These are phyloP conservation scores for Neltuma alba DNA, from an alignment of 306 rosid species.

Conservation along the genomic window DNA sequence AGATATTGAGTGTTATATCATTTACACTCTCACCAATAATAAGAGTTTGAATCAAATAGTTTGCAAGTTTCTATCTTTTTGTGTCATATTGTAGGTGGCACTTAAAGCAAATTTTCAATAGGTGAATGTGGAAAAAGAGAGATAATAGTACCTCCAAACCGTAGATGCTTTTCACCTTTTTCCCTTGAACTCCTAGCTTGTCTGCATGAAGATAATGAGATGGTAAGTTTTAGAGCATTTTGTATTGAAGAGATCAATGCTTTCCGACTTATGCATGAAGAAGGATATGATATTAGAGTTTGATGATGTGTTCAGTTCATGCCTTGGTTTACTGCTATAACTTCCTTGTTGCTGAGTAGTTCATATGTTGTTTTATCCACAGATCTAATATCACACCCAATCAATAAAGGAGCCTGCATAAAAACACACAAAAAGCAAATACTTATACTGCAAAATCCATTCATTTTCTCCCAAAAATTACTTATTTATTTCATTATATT, in stretches of 20 bases:
- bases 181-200: slow-evolving; percentile 65
- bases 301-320: neutral
- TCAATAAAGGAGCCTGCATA: slow-evolving; percentile 60
- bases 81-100: no score
- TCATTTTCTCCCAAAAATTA: neutral
- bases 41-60: no score
- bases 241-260: neutral
- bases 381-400: slow-evolving; percentile 66
- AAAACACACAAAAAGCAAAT: neutral
- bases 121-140: neutral
- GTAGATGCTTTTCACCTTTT: slow-evolving; percentile 46
- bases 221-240: slow-evolving; percentile 11
- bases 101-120: no score
- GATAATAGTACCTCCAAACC: slow-evolving; percentile 53
- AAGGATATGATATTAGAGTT: neutral
- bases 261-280: neutral
- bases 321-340: slow-evolving; percentile 73
- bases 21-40: no score
- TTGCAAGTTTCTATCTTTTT: no score
- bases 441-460: neutral
- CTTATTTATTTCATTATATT: neutral
- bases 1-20: no score
- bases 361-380: slow-evolving; percentile 43
- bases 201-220: slow-evolving; percentile 41
- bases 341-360: slow-evolving; percentile 56